These are phyloP conservation scores for Stentor coeruleus DNA, from an alignment of 73 alveolate genomes.

Conservation along the genomic window DNA sequence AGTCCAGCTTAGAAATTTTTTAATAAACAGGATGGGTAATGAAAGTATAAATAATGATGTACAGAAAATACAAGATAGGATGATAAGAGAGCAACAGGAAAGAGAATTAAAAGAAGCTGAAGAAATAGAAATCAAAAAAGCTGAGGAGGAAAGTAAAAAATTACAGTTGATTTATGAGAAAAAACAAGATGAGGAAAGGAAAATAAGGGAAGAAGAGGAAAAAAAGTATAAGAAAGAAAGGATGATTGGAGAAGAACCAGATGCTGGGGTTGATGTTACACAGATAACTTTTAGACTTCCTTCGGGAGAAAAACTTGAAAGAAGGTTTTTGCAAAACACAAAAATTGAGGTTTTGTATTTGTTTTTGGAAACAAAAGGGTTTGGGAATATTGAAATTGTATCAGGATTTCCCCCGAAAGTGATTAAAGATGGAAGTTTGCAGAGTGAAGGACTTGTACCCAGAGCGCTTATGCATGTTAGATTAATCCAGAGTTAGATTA, in stretches of 20 bases:
- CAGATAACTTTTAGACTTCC: background rate
- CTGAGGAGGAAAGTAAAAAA: background rate
- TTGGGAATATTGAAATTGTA: background rate
- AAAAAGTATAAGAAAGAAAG: background rate
- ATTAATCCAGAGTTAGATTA: too few relatives aligned
- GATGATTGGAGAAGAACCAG: background rate
- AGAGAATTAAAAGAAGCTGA: constrained; percentile 24
- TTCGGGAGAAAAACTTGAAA: background rate
- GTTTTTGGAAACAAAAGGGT: background rate
- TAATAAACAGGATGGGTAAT: background rate
- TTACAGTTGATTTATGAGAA: background rate
- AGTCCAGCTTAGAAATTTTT: background rate
- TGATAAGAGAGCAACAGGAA: background rate
- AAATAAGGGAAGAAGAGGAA: constrained; percentile 7
- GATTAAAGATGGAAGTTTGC: too few relatives aligned
- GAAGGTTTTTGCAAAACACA: constrained; percentile 1
- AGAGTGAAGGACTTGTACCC: too few relatives aligned
- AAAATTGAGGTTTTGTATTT: background rate
- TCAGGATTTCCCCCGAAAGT: background rate
- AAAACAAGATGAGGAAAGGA: background rate
- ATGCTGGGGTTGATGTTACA: background rate
- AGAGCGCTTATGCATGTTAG: too few relatives aligned
- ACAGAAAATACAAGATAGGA: constrained; percentile 12
- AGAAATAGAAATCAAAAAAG: background rate
- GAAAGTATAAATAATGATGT: too few relatives aligned